These are phyloP conservation scores for Wickerhamomyces tratensis DNA, from an alignment of 805 yeast species.

Conservation along the genomic window DNA sequence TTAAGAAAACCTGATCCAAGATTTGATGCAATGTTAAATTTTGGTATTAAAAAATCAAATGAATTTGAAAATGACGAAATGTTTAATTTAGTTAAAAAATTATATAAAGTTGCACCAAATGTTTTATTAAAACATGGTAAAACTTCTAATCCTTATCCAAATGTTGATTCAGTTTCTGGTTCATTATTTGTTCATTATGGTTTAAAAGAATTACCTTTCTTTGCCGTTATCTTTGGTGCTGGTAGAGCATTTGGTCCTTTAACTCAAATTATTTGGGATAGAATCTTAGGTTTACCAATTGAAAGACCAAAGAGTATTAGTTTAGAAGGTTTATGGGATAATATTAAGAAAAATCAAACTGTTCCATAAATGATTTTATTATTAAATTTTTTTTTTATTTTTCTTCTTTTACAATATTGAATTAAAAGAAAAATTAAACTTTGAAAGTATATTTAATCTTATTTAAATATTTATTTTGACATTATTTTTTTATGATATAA, in stretches of 20 bases:
- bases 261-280: constrained; percentile 77
- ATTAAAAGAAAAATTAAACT: no score
- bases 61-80: constrained; percentile 44
- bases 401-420: no score
- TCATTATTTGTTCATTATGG: constrained; percentile 81
- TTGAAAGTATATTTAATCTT: no score
- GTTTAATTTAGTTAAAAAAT: constrained; percentile 68
- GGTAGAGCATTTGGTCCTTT: constrained; percentile 81
- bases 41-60: constrained; percentile 68
- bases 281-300: constrained; percentile 74
- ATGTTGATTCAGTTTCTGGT: constrained; percentile 85
- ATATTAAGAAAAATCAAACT: no score
- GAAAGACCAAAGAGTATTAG: constrained; percentile 62
- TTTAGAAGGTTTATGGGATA: neutral
- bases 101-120: constrained; percentile 75
- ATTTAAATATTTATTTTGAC: no score
- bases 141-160: constrained; percentile 92
- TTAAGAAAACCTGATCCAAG: constrained; percentile 86
- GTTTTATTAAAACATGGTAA: constrained; percentile 79
- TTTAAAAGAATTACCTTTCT: constrained; percentile 70
- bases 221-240: constrained; percentile 82
- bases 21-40: constrained; percentile 78
- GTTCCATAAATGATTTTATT: no score
- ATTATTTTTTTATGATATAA: no score
- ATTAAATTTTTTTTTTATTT: no score